phyloP scores from a whole-genome alignment of 129 eudicot genomes.

The Glebionis coronaria region DNA sequence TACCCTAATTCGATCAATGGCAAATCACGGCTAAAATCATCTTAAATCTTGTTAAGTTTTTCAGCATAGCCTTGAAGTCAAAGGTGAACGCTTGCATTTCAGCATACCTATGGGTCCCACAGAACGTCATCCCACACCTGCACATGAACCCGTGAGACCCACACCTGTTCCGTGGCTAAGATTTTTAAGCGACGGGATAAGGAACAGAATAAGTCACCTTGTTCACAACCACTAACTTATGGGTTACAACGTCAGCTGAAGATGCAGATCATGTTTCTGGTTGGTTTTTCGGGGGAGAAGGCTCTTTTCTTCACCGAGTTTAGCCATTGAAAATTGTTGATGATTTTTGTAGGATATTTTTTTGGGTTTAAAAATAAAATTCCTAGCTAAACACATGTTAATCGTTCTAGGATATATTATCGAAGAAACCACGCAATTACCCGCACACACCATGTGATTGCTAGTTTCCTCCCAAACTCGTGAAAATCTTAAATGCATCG shows the following conservation, averaged over 20 bases:
- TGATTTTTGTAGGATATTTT: constrained; percentile 54
- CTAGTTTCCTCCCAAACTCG: too few species aligned
- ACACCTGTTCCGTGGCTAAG: constrained; percentile 43
- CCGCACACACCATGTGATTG: too few species aligned
- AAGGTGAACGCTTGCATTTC: constrained; percentile 54
- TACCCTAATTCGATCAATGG: constrained; percentile 9
- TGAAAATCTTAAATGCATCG: too few species aligned
- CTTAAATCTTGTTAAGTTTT: constrained; percentile 51
- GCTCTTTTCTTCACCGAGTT: constrained; percentile 38
- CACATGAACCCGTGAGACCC: constrained; percentile 50
- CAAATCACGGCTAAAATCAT: constrained; percentile 26
- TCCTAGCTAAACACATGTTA: constrained; percentile 53
- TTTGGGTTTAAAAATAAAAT: too few species aligned
- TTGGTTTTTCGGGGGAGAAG: constrained; percentile 22
- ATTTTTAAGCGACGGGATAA: constrained; percentile 2
- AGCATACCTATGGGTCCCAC: constrained; percentile 68
- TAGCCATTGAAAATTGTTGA: constrained; percentile 40
- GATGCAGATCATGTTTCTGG: constrained; percentile 21
- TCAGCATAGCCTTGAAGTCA: constrained; percentile 42
- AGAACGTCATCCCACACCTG: constrained; percentile 38
- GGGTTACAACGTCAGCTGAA: background rate
- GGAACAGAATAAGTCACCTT: constrained; percentile 1
- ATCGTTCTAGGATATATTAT: constrained; percentile 46
- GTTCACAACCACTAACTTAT: background rate
- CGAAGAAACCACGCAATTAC: constrained; percentile 61